These are phyloP conservation scores for Laburnicola sp. DNA, from an alignment of 2,329 filamentous ascomycete genomes.

Conservation along the genomic window DNA sequence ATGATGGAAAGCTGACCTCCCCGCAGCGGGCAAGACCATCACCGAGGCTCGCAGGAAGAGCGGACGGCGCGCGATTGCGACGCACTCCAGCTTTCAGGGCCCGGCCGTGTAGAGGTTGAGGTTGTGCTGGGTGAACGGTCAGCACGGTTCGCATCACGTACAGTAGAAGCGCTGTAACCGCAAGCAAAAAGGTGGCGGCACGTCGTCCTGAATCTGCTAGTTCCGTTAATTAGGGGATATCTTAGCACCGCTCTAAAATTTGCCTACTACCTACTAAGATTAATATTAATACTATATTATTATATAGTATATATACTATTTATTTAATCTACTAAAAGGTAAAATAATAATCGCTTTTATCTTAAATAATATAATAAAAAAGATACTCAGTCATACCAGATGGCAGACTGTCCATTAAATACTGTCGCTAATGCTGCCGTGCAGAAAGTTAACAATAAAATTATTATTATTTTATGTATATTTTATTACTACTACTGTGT, in stretches of 20 bases:
- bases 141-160: constrained; percentile 20
- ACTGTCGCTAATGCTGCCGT: too few relatives aligned
- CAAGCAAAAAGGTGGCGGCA: constrained; percentile 21
- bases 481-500: too few relatives aligned
- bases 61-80: constrained; percentile 11
- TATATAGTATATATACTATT: too few relatives aligned
- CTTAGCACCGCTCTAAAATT: neutral
- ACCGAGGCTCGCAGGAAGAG: neutral
- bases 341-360: too few relatives aligned
- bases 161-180: constrained; percentile 34
- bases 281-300: too few relatives aligned
- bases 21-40: constrained; percentile 5
- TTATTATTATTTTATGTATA: too few relatives aligned
- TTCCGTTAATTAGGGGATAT: neutral
- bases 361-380: too few relatives aligned
- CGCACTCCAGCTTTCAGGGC: constrained; percentile 7
- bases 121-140: constrained; percentile 16
- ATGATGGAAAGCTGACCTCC: neutral
- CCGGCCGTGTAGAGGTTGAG: constrained; percentile 11
- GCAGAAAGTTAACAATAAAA: too few relatives aligned
- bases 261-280: too few relatives aligned
- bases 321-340: too few relatives aligned
- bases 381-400: neutral
- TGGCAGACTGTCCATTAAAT: neutral
- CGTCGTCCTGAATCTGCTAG: constrained; percentile 26